These are phyloP conservation scores for Pleurotus cornucopiae DNA, from an alignment of 768 basidiomycete species.

Conservation along the genomic window DNA sequence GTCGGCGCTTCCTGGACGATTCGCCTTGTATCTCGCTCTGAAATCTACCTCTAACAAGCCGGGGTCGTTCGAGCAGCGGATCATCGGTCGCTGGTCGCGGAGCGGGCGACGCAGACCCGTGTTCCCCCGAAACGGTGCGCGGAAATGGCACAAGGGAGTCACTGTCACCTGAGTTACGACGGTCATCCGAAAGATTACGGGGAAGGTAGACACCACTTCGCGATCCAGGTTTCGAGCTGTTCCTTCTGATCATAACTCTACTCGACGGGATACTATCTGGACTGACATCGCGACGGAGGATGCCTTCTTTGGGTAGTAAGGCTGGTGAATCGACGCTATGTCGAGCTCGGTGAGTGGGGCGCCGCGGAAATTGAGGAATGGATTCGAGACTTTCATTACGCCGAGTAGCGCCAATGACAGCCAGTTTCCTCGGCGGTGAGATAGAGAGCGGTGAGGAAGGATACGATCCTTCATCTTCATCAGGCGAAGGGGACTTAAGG, in stretches of 20 bases:
- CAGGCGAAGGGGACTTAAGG: conserved; percentile 23
- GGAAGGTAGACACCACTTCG: conserved; percentile 46
- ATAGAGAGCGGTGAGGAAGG: conserved; percentile 30
- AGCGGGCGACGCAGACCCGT: conserved; percentile 33
- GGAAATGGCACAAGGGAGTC: conserved; percentile 63
- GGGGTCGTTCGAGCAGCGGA: conserved; percentile 32
- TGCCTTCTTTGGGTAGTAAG: conserved; percentile 45
- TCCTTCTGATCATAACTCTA: conserved; percentile 50
- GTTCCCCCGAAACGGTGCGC: conserved; percentile 51
- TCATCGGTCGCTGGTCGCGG: conserved; percentile 33
- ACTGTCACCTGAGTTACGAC: conserved; percentile 24
- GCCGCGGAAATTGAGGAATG: conserved; percentile 44
- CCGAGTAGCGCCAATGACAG: conserved; percentile 42
- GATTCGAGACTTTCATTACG: conserved; percentile 45
- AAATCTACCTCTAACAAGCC: conserved; percentile 58
- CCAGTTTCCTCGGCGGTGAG: conserved; percentile 51
- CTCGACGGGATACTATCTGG: conserved; percentile 46
- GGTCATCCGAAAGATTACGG: conserved; percentile 29
- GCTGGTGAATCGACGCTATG: conserved; percentile 57
- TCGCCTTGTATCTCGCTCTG: conserved; percentile 70
- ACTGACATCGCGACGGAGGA: conserved; percentile 49
- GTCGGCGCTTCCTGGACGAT: conserved; percentile 48
- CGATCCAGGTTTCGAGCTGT: conserved; percentile 48
- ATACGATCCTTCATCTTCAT: conserved; percentile 19
- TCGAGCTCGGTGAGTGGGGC: conserved; percentile 61